A percentile compares a stretch with the other conserved stretches of the same genome.
These are phyloP conservation scores for Cystobasidium sp. DNA, from an alignment of 1,284 basidiomycete species.

Conservation along the genomic window DNA sequence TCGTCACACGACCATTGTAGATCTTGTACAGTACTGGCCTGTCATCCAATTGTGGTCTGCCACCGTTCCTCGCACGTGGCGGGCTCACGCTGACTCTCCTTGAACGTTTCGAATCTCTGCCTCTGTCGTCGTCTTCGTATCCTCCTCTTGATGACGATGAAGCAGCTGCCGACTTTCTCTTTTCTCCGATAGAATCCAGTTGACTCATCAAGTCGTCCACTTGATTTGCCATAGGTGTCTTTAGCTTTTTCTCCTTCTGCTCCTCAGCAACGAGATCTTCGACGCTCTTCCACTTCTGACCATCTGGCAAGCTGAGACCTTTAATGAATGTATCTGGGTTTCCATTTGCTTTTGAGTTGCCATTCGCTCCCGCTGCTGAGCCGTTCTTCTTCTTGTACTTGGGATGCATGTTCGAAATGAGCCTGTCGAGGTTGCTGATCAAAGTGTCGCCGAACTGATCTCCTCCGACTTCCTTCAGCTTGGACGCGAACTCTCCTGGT, in stretches of 20 bases:
- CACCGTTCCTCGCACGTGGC: constrained; percentile 43
- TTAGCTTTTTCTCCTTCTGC: constrained; percentile 43
- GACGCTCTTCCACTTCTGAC: constrained; percentile 44
- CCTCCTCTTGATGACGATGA: constrained; percentile 51
- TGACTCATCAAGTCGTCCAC: constrained; percentile 83
- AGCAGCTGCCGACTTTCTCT: constrained; percentile 57
- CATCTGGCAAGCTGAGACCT: constrained; percentile 35
- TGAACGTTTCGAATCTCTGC: constrained; percentile 39
- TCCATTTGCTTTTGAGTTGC: constrained; percentile 54
- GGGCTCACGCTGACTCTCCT: constrained; percentile 38
- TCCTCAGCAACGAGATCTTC: constrained; percentile 42
- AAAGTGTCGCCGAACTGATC: constrained; percentile 82
- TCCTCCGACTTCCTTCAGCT: constrained; percentile 79
- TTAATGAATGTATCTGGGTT: constrained; percentile 65
- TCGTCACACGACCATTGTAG: constrained; percentile 82
- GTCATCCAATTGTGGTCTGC: constrained; percentile 68
- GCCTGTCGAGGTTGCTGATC: constrained; percentile 87
- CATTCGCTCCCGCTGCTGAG: constrained; percentile 55
- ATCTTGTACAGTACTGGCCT: constrained; percentile 91
- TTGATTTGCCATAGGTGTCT: constrained; percentile 42
- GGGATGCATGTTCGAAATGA: constrained; percentile 92
- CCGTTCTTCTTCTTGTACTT: constrained; percentile 84
- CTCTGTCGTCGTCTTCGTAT: constrained; percentile 42
- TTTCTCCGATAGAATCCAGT: constrained; percentile 63
- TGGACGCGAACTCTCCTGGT: constrained; percentile 76